phyloP scores from a whole-genome alignment of 1,284 basidiomycete genomes.

The Ceratobasidium theobromae region DNA sequence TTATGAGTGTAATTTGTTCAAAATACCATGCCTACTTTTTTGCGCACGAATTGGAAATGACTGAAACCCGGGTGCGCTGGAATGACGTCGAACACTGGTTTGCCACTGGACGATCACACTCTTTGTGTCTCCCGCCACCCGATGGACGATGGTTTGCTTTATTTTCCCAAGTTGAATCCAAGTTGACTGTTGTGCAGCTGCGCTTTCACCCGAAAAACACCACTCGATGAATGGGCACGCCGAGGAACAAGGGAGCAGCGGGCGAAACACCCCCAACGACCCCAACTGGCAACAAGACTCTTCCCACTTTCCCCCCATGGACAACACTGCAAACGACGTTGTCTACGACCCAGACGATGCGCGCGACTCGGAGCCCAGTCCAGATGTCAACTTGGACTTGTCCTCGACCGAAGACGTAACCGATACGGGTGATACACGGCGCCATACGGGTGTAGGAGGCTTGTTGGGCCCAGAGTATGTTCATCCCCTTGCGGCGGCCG shows the following conservation, averaged over 20 bases:
- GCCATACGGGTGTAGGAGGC: neutral
- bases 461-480: neutral
- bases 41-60: no score
- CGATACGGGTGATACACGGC: neutral
- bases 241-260: neutral
- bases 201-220: neutral
- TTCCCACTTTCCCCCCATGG: neutral
- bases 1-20: neutral
- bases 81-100: constrained; percentile 14
- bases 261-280: no score
- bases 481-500: constrained; percentile 14
- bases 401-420: constrained; percentile 13
- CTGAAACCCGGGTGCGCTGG: no score
- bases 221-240: neutral
- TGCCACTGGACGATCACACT: constrained; percentile 10
- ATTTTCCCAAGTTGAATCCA: no score
- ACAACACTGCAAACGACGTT: neutral
- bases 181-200: neutral
- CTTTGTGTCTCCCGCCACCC: neutral
- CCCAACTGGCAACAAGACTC: no score
- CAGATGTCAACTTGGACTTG: constrained; percentile 21
- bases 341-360: neutral
- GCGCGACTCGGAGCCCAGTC: constrained; percentile 21
- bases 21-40: constrained; percentile 7
- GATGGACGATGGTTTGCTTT: constrained; percentile 15